A percentile compares a stretch with the other conserved stretches of the same genome.
phyloP scores from a whole-genome alignment of 73 alveolate species.

The Effrenium voratum region DNA sequence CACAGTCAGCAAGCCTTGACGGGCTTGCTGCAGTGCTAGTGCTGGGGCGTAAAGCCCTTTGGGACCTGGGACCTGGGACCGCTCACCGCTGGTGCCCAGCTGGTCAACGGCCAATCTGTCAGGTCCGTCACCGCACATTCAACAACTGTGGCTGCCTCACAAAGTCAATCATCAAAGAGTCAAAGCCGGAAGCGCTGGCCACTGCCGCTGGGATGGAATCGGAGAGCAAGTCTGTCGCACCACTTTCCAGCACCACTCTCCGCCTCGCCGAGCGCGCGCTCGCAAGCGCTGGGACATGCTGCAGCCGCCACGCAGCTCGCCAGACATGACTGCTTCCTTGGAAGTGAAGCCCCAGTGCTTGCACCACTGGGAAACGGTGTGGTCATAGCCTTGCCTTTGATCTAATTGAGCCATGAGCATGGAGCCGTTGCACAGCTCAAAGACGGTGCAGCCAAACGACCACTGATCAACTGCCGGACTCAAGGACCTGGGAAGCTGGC shows the following conservation, averaged over 20 bases:
- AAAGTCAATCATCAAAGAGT: no score
- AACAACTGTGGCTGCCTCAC: background rate
- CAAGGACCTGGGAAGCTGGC: background rate
- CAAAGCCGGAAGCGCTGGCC: background rate
- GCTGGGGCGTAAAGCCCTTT: no score
- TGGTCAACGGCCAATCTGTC: no score
- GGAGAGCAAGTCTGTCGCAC: no score
- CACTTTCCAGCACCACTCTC: background rate
- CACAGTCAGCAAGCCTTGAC: background rate
- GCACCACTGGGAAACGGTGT: no score
- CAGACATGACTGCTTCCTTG: background rate
- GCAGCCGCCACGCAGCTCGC: no score
- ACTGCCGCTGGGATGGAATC: conserved; percentile 2
- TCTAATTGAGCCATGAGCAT: background rate
- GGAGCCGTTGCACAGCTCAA: background rate
- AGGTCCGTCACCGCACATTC: background rate
- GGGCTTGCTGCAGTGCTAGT: no score
- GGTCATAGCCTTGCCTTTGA: no score
- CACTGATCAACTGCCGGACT: background rate
- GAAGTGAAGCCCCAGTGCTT: background rate
- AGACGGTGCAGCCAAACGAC: background rate
- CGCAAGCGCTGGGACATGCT: background rate
- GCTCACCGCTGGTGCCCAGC: no score
- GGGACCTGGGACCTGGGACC: no score
- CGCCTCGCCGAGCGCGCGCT: background rate